Evolutionary conservation across 1,139 yeast genomes (phyloP).

Genomic region (Scheffersomyces quercinus): DNA sequence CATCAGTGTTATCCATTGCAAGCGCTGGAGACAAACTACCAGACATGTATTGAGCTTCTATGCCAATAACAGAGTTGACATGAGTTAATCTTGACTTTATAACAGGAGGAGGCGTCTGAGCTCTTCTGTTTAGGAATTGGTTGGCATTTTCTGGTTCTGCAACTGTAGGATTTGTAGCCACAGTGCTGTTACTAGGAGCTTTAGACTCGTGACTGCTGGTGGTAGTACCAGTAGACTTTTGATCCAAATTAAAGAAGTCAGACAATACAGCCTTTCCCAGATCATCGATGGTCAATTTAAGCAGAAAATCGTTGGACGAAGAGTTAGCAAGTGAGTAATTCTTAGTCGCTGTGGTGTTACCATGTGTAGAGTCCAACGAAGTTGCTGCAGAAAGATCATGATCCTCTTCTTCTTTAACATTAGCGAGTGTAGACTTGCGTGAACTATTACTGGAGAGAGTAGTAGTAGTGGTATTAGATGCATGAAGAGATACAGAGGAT

Average conservation of each 20-base stretch:
- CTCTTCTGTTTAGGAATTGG: neutral
- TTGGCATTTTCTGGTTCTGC: neutral
- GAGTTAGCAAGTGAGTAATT: neutral
- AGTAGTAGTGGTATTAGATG: too few species aligned
- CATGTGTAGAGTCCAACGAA: neutral
- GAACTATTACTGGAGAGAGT: neutral
- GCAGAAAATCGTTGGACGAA: conserved; percentile 25
- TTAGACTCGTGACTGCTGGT: conserved; percentile 2
- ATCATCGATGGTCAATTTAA: conserved; percentile 43
- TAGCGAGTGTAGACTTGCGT: neutral
- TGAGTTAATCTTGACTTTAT: conserved; percentile 26
- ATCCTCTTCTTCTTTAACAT: conserved; percentile 3
- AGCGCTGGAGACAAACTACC: neutral
- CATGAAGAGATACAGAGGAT: neutral
- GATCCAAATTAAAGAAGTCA: conserved; percentile 16
- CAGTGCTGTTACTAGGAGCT: neutral
- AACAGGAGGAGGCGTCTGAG: neutral
- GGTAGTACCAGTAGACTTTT: conserved; percentile 3
- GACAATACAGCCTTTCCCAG: conserved; percentile 48
- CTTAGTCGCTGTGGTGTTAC: neutral
- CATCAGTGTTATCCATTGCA: neutral
- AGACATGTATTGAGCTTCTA: conserved; percentile 20
- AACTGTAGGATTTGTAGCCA: neutral
- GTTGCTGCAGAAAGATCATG: conserved; percentile 1
- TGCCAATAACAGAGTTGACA: conserved; percentile 33